These are phyloP conservation scores for Corniculantispora saksenae DNA, from an alignment of 2,329 filamentous ascomycete species.

Conservation along the genomic window DNA sequence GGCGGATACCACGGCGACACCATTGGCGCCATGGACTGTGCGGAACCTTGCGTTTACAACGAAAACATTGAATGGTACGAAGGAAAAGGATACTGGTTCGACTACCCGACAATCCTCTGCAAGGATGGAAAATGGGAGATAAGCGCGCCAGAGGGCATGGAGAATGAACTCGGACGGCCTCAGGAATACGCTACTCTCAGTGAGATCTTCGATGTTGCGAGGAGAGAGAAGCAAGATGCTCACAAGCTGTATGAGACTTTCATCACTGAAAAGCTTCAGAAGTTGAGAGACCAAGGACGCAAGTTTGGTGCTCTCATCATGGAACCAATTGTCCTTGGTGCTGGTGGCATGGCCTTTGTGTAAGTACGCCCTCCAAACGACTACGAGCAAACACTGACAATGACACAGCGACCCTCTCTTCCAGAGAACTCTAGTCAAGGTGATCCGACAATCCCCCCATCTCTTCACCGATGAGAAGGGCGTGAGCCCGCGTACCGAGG, in stretches of 20 bases:
- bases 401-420: conserved; percentile 73
- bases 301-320: conserved; percentile 78
- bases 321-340: conserved; percentile 78
- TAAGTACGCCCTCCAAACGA: conserved; percentile 41
- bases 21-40: conserved; percentile 84
- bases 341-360: conserved; percentile 81
- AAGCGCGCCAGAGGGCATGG: conserved; percentile 52
- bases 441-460: conserved; percentile 60
- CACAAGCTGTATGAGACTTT: conserved; percentile 58
- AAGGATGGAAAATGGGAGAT: conserved; percentile 66
- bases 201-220: conserved; percentile 61
- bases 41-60: conserved; percentile 76
- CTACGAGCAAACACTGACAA: conserved; percentile 18
- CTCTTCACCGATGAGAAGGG: conserved; percentile 47
- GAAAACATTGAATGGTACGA: conserved; percentile 85
- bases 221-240: conserved; percentile 45
- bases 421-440: conserved; percentile 68
- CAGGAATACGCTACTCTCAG: conserved; percentile 49
- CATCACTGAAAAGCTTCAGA: conserved; percentile 56
- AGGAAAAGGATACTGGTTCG: conserved; percentile 78
- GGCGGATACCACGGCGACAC: conserved; percentile 87
- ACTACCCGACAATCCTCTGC: conserved; percentile 73
- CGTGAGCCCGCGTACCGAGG: conserved; percentile 14
- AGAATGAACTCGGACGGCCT: conserved; percentile 45
- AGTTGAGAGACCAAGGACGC: conserved; percentile 55